These are phyloP conservation scores for Trichaptum fuscoviolaceum DNA, from an alignment of 768 basidiomycete species.

Conservation along the genomic window DNA sequence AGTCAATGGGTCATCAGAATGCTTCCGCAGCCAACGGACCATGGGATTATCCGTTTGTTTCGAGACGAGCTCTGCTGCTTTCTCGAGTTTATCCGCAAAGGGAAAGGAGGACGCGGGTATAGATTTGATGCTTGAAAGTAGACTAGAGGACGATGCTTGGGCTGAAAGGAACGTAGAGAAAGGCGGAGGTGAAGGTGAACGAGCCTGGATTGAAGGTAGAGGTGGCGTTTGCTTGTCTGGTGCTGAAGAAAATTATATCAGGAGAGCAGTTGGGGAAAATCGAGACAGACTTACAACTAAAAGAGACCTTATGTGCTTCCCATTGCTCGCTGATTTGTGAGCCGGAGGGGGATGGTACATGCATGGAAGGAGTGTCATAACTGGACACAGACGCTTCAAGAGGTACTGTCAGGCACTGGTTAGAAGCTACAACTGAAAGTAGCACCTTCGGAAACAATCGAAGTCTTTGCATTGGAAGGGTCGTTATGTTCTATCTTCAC, in stretches of 20 bases:
- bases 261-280: too few relatives aligned
- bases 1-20: slow-evolving; percentile 44
- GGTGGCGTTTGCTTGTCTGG: too few relatives aligned
- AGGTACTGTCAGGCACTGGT: not conserved
- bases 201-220: slow-evolving; percentile 13
- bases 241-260: too few relatives aligned
- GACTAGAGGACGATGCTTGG: not conserved
- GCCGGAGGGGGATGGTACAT: not conserved
- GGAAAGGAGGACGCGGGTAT: not conserved
- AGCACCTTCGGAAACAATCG: not conserved
- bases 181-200: slow-evolving; percentile 14
- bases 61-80: slow-evolving; percentile 27
- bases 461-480: not conserved
- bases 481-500: slow-evolving; percentile 29
- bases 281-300: not conserved
- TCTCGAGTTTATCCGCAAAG: not conserved
- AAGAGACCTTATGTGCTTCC: not conserved
- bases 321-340: not conserved
- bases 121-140: not conserved
- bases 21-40: slow-evolving; percentile 46
- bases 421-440: not conserved
- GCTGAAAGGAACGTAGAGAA: slow-evolving; percentile 10
- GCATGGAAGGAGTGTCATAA: not conserved
- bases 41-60: slow-evolving; percentile 38
- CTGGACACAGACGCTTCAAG: not conserved